A percentile compares a stretch with the other conserved stretches of the same genome.
Evolutionary conservation across 805 yeast genomes (phyloP).

Genomic region (Candida gorgasii): DNA sequence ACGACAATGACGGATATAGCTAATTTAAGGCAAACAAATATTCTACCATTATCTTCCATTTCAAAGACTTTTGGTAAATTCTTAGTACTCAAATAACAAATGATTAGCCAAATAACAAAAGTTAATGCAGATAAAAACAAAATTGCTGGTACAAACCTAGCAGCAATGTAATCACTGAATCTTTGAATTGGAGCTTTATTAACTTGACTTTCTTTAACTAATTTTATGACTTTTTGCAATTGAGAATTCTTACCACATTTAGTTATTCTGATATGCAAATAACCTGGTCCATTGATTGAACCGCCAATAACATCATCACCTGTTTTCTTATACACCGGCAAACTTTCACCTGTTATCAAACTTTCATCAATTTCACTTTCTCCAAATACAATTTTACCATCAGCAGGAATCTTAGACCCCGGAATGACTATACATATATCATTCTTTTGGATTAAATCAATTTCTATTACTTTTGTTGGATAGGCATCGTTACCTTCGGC

Average conservation of each 20-base stretch:
- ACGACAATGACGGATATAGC: constrained; percentile 93
- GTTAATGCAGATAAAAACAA: constrained; percentile 63
- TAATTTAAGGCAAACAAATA: constrained; percentile 69
- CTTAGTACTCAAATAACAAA: constrained; percentile 24
- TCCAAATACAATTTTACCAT: constrained; percentile 79
- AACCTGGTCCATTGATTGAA: constrained; percentile 79
- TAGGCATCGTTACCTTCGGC: constrained; percentile 20
- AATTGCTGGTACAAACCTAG: constrained; percentile 80
- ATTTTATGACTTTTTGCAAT: constrained; percentile 78
- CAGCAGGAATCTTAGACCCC: constrained; percentile 89
- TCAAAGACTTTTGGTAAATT: constrained; percentile 51
- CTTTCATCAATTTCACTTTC: constrained; percentile 87
- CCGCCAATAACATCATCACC: constrained; percentile 84
- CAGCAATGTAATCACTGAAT: constrained; percentile 81
- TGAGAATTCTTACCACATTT: constrained; percentile 82
- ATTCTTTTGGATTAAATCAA: constrained; percentile 73
- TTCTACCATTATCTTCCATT: constrained; percentile 50
- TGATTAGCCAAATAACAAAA: constrained; percentile 45
- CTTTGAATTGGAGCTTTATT: constrained; percentile 88
- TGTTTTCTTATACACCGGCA: constrained; percentile 62
- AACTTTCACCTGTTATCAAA: constrained; percentile 86
- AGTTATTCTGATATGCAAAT: constrained; percentile 66
- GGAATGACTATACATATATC: constrained; percentile 81
- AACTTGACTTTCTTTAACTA: constrained; percentile 89
- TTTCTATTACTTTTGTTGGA: constrained; percentile 53